Conservation (phyloP, 2,329 filamentous ascomycete genomes). For the Ophiostoma piceae region DNA sequence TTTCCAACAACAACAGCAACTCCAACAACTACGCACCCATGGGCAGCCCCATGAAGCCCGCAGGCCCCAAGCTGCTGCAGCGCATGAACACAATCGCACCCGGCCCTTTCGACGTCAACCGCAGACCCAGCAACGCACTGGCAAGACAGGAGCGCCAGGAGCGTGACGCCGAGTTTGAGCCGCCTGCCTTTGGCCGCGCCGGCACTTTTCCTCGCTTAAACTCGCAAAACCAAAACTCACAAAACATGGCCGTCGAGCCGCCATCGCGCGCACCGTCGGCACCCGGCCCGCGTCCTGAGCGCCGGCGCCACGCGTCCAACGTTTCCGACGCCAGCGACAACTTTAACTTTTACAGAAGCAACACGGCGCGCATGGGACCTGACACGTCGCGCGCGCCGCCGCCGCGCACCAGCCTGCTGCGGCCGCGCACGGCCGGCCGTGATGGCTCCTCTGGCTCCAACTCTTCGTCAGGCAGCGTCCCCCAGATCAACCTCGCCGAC, state of each 20-base stretch:
- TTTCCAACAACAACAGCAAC: conserved; percentile 7
- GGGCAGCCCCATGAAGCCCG: conserved; percentile 42
- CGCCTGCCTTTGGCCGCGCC: conserved; percentile 41
- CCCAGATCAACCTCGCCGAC: conserved; percentile 50
- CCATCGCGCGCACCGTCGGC: conserved; percentile 39
- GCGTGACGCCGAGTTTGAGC: conserved; percentile 37
- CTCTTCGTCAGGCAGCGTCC: conserved; percentile 25
- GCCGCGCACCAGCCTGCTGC: conserved; percentile 47
- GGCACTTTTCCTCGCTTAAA: conserved; percentile 49
- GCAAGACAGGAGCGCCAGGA: conserved; percentile 38
- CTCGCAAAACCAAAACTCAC: not conserved
- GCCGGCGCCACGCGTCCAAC: conserved; percentile 32
- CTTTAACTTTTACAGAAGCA: not conserved
- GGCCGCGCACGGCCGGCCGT: conserved; percentile 36
- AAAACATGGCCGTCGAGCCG: conserved; percentile 34
- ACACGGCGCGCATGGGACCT: conserved; percentile 35
- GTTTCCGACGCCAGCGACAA: conserved; percentile 20
- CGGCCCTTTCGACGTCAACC: conserved; percentile 56
- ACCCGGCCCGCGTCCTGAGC: conserved; percentile 41
- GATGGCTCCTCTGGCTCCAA: not conserved
- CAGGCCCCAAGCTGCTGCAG: conserved; percentile 44
- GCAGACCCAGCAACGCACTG: conserved; percentile 20
- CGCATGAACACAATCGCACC: conserved; percentile 62
- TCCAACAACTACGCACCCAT: conserved; percentile 38
- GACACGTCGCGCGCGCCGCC: conserved; percentile 51